phyloP scores from a whole-genome alignment of 257 asterid species.

The Plectranthus barbatus region DNA sequence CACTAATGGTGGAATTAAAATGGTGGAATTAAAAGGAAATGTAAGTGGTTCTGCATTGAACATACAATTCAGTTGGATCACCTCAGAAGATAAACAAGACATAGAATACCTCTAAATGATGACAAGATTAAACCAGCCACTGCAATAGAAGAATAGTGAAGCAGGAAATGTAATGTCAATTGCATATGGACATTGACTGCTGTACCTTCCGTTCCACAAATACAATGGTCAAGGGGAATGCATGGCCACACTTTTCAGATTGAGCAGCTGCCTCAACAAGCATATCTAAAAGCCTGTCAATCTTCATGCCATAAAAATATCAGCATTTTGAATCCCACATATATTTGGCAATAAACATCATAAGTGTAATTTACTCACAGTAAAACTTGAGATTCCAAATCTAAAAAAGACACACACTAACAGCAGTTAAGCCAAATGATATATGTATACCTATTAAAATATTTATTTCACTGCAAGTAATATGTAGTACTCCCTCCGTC shows the following conservation, averaged over 20 bases:
- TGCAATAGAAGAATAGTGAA: not conserved
- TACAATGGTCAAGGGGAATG: conserved; percentile 80
- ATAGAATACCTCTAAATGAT: not conserved
- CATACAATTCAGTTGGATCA: too few relatives aligned
- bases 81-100: not conserved
- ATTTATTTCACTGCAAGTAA: not conserved
- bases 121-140: conserved; percentile 4
- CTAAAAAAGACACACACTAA: not conserved
- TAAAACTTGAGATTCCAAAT: not conserved
- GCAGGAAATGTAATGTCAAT: not conserved
- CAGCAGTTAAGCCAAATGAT: not conserved
- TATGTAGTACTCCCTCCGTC: not conserved
- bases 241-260: conserved; percentile 53
- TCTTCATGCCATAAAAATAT: conserved; percentile 35
- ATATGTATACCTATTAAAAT: not conserved
- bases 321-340: conserved; percentile 8
- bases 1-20: too few relatives aligned
- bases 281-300: conserved; percentile 70
- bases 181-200: not conserved
- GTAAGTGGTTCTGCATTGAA: not conserved
- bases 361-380: not conserved
- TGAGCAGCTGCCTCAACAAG: conserved; percentile 80
- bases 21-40: not conserved
- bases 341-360: conserved; percentile 3
- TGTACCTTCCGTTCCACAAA: conserved; percentile 90